Evolutionary conservation across 495 filamentous ascomycete species (phyloP), one percentile per base, ranked within the genome.

Genomic region (Penicillium lividum): DNA sequence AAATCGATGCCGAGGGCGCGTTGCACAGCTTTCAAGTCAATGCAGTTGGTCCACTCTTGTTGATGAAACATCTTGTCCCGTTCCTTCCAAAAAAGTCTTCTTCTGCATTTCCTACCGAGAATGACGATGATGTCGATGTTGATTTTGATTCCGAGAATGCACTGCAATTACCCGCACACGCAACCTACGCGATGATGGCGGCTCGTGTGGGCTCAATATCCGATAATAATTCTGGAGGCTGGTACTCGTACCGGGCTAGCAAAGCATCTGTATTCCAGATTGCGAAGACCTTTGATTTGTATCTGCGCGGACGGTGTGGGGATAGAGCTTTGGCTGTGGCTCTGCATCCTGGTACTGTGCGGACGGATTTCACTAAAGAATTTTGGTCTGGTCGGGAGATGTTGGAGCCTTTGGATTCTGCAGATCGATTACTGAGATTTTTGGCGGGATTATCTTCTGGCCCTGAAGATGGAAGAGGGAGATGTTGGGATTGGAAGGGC

Each of bases 291-390:
- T 85, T 93, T 61, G 91, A 94, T 70, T 69, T 87, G n/a, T 80
- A 88, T 64, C 68, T 94, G 38, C 68, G 66, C 51, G 68, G 73
- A 16, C 73, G 74, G 13, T 78, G 80, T 43, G 84, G 78, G 1
- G 79, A 80, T 4, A 84, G 81, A 43, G 87, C 86, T 1, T 74
- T 92, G 58, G 81, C 81, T 0, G 73, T 96, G 5, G 81, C 78
- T n/a, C 75, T 93, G 69, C 91, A 95, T 74, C 91, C 90, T 5
- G 90, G 92, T 2, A 94, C 89, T 8, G 90, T 95, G 40, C 85
- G 82, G 70, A 93, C 90, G 45, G 86, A 80, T 11, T 73, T 95
- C 62, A 90, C 86, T 48, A 79, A 73, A 62, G 87, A 86, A 43
- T 93, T 88, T 66, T 93, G 88, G 89, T 78, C 65, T 64, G 65